Percentiles rank a stretch among this genome's conserved stretches.
phyloP scores from a whole-genome alignment of 1,284 basidiomycete species.

The Cryptococcus sp. region DNA sequence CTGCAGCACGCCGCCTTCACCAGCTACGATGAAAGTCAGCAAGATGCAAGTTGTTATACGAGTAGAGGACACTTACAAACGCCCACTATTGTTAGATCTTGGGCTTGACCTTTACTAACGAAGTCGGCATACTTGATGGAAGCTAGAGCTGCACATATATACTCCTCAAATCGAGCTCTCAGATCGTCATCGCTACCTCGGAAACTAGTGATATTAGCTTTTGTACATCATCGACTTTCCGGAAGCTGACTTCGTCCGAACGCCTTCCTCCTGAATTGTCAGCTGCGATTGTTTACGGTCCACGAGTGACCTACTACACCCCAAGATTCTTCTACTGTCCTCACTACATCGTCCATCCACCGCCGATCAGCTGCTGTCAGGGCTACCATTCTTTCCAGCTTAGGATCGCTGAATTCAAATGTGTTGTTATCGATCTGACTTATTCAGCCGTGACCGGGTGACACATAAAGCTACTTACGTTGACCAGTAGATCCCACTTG shows the following conservation, averaged over 20 bases:
- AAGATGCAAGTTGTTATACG: not conserved
- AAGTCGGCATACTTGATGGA: conserved; percentile 85
- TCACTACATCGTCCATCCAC: conserved; percentile 83
- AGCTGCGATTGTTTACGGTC: not conserved
- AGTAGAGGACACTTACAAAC: not conserved
- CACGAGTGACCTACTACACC: conserved; percentile 49
- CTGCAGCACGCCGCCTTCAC: conserved; percentile 49
- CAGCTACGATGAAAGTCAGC: conserved; percentile 8
- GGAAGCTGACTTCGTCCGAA: conserved; percentile 4
- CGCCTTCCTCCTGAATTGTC: conserved; percentile 2
- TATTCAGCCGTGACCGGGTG: not conserved
- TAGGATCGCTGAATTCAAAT: conserved; percentile 79
- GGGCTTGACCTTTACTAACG: conserved; percentile 41
- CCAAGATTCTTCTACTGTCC: conserved; percentile 77
- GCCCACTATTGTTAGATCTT: conserved; percentile 7
- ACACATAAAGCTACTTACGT: conserved; percentile 55
- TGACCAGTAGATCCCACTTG: conserved; percentile 77
- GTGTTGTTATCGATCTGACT: conserved; percentile 73
- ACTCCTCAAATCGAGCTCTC: conserved; percentile 65
- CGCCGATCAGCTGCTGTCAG: conserved; percentile 90
- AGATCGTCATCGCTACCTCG: conserved; percentile 91
- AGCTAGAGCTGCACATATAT: conserved; percentile 49
- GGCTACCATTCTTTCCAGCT: conserved; percentile 68
- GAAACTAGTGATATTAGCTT: conserved; percentile 52
- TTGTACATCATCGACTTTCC: not conserved